Conservation (phyloP, 2,329 filamentous ascomycete species). For the Cercospora nicotianae region DNA sequence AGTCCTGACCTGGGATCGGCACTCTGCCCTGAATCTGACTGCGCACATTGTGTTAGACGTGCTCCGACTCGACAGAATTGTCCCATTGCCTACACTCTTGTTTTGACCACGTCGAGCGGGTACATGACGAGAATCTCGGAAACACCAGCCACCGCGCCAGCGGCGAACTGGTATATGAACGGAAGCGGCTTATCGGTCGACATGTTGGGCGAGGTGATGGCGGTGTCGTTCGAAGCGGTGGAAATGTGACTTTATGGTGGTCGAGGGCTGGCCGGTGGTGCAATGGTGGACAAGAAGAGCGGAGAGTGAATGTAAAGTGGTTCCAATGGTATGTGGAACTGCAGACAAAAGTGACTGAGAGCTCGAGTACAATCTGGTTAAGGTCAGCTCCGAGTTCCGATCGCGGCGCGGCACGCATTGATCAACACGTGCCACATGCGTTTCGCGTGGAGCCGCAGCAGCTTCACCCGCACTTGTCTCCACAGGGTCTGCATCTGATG, state of each 20-base stretch:
- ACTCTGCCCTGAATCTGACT: constrained; percentile 59
- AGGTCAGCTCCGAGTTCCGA: neutral
- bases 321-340: constrained; percentile 1
- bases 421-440: neutral
- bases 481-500: neutral
- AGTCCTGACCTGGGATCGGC: constrained; percentile 67
- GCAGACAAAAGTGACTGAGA: constrained; percentile 6
- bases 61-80: neutral
- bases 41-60: constrained; percentile 26
- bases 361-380: constrained; percentile 3
- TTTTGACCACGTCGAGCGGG: constrained; percentile 97
- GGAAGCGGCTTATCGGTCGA: constrained; percentile 72
- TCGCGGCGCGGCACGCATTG: constrained; percentile 1
- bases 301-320: neutral
- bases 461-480: neutral
- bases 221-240: neutral
- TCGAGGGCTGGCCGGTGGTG: neutral
- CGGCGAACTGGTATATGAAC: constrained; percentile 92
- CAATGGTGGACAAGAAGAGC: neutral
- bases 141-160: constrained; percentile 95
- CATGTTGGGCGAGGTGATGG: constrained; percentile 39
- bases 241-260: neutral
- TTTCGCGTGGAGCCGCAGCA: neutral
- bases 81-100: constrained; percentile 72
- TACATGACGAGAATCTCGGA: constrained; percentile 81